Percentiles rank a stretch among this genome's conserved stretches.
These are phyloP conservation scores for Microbotryum intermedium DNA, from an alignment of 1,284 basidiomycete genomes.

Conservation along the genomic window DNA sequence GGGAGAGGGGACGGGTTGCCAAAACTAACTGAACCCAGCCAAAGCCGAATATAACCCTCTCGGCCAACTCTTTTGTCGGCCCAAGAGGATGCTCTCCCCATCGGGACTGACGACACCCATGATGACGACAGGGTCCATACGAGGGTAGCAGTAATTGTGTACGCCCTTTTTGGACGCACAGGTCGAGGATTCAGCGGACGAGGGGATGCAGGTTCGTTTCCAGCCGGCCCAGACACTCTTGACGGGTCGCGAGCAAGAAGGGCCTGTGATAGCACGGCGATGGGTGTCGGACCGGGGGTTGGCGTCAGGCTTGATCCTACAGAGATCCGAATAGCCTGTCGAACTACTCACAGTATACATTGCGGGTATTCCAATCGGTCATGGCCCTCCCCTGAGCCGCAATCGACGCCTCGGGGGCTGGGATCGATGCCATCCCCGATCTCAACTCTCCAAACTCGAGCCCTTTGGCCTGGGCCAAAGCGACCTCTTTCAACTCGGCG, in stretches of 20 bases:
- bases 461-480: conserved; percentile 41
- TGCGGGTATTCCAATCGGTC: conserved; percentile 80
- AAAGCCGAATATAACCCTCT: conserved; percentile 69
- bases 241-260: conserved; percentile 69
- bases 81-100: conserved; percentile 71
- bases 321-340: conserved; percentile 8
- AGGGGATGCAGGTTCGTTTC: conserved; percentile 75
- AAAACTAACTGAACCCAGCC: conserved; percentile 65
- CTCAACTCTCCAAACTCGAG: conserved; percentile 55
- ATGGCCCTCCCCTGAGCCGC: conserved; percentile 69
- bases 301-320: conserved; percentile 3
- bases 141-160: conserved; percentile 76
- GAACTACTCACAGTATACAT: conserved; percentile 49
- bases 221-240: conserved; percentile 92
- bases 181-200: conserved; percentile 1
- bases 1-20: no score
- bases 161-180: conserved; percentile 56
- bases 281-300: conserved; percentile 7
- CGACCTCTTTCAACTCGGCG: conserved; percentile 44
- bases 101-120: conserved; percentile 72
- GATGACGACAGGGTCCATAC: conserved; percentile 64
- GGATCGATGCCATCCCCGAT: conserved; percentile 38
- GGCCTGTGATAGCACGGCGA: conserved; percentile 51
- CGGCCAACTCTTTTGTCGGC: conserved; percentile 52
- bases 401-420: conserved; percentile 56